These are phyloP conservation scores for Elaeagnus macrophylla DNA, from an alignment of 306 rosid species.

Conservation along the genomic window DNA sequence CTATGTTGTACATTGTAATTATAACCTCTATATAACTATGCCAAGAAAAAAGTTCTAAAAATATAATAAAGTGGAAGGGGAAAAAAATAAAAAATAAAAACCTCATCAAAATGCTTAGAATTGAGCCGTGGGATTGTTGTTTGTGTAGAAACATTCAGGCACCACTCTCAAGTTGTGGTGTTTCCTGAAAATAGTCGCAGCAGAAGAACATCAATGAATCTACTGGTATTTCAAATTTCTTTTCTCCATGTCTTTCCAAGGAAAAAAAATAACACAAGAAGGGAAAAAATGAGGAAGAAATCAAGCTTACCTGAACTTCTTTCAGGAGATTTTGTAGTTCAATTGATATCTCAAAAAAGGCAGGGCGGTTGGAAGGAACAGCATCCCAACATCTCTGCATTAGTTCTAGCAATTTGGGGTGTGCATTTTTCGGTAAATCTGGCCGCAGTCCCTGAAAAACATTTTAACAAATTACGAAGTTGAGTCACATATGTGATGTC, in stretches of 20 bases:
- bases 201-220: not conserved
- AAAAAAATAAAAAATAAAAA: too few species aligned
- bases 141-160: slow-evolving; percentile 27
- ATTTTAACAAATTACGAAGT: too few species aligned
- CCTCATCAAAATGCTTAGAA: slow-evolving; percentile 31
- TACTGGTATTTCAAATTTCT: not conserved
- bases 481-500: too few species aligned
- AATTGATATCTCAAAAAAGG: slow-evolving; percentile 55
- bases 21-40: slow-evolving; percentile 29
- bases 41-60: slow-evolving; percentile 12
- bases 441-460: slow-evolving; percentile 81
- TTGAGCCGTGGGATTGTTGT: slow-evolving; percentile 28
- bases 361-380: slow-evolving; percentile 62
- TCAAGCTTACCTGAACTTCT: slow-evolving; percentile 23
- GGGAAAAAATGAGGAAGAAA: not conserved
- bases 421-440: slow-evolving; percentile 66
- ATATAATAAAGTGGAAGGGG: not conserved
- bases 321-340: slow-evolving; percentile 66
- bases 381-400: slow-evolving; percentile 97
- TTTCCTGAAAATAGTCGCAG: slow-evolving; percentile 43
- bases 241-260: not conserved
- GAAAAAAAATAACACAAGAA: not conserved
- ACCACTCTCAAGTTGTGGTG: slow-evolving; percentile 32
- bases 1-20: slow-evolving; percentile 33
- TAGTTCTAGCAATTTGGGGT: slow-evolving; percentile 62